Evolutionary conservation across 768 basidiomycete species (phyloP).

Genomic region (Xerocomus brunneocitrinus): DNA sequence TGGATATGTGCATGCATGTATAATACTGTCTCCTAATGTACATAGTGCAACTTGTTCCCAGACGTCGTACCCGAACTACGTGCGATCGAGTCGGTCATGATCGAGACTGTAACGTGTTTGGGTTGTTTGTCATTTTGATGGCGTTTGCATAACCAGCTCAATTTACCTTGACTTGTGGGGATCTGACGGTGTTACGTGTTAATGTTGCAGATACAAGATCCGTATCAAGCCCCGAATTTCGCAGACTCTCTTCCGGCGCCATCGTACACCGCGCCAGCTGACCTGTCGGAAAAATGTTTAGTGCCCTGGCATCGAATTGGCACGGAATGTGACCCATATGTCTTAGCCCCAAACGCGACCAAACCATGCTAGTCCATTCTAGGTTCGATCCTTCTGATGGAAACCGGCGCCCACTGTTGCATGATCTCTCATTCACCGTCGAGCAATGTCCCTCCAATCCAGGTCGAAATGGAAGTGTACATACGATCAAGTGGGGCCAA

Average conservation of each 20-base stretch:
- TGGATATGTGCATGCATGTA: conserved; percentile 39
- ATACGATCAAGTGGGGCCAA: not conserved
- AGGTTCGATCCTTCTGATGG: conserved; percentile 31
- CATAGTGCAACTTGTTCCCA: conserved; percentile 19
- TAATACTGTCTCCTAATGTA: conserved; percentile 33
- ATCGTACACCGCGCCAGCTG: conserved; percentile 3
- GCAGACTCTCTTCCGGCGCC: conserved; percentile 10
- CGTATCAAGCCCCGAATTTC: conserved; percentile 8
- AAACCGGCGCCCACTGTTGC: conserved; percentile 14
- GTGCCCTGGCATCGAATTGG: not conserved
- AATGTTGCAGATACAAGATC: conserved; percentile 1
- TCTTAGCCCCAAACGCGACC: conserved; percentile 6
- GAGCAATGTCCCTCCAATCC: conserved; percentile 1
- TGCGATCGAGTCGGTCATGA: not conserved
- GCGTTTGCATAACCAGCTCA: conserved; percentile 25
- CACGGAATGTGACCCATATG: conserved; percentile 7
- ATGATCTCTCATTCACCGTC: conserved; percentile 7
- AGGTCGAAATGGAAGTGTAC: conserved; percentile 4
- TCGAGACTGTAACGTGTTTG: conserved; percentile 12
- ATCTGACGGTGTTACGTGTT: conserved; percentile 29
- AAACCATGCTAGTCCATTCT: conserved; percentile 16
- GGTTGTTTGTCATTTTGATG: conserved; percentile 30
- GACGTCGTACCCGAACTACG: not conserved
- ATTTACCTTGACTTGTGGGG: conserved; percentile 28
- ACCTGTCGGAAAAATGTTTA: conserved; percentile 8